Evolutionary conservation across 73 alveolate species (phyloP).

Genomic region (Diophrys appendiculata): DNA sequence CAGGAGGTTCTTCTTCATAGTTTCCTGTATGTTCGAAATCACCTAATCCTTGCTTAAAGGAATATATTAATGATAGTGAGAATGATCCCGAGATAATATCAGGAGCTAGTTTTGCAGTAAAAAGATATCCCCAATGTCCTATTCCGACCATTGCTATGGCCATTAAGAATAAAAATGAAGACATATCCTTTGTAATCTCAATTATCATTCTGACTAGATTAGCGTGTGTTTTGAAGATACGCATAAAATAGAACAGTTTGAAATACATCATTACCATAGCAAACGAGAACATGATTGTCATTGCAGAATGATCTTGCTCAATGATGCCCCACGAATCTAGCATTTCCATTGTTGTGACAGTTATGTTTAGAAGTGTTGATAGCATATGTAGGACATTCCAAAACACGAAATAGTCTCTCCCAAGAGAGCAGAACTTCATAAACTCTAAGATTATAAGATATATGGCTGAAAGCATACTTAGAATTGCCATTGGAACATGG

Average conservation of each 20-base stretch:
- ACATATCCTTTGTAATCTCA: slow-evolving; percentile 26
- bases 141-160: background rate
- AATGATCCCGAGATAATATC: background rate
- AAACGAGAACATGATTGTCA: background rate
- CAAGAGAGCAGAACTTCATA: background rate
- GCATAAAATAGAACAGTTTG: slow-evolving; percentile 47
- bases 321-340: background rate
- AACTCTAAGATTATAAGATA: background rate
- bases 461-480: background rate
- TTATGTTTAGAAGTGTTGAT: background rate
- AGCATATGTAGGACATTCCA: background rate
- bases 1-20: background rate
- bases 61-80: background rate
- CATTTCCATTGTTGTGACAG: background rate
- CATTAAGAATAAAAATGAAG: slow-evolving; percentile 25
- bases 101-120: background rate
- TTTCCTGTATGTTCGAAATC: slow-evolving; percentile 13
- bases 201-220: slow-evolving; percentile 43
- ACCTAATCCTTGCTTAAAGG: slow-evolving; percentile 4
- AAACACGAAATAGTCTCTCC: background rate
- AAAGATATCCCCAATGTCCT: background rate
- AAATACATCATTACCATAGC: slow-evolving; percentile 19
- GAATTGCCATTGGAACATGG: background rate
- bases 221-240: slow-evolving; percentile 47
- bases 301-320: background rate